Evolutionary conservation across 2,329 filamentous ascomycete genomes (phyloP).

Genomic region (Aspergillus transmontanensis): DNA sequence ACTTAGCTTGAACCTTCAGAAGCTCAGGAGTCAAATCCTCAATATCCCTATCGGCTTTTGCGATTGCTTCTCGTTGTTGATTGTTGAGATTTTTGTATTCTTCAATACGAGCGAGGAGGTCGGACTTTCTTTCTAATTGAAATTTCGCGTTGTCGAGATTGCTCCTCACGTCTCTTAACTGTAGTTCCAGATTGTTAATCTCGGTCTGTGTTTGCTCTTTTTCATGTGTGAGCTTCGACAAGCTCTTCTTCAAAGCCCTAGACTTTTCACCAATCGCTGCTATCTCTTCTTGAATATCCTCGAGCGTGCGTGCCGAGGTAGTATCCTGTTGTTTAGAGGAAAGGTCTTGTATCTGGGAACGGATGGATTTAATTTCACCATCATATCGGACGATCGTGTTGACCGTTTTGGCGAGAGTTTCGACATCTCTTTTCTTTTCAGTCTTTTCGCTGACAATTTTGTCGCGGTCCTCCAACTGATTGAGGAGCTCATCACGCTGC

Average conservation of each 20-base stretch:
- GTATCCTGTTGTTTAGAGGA: constrained; percentile 73
- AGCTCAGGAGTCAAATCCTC: constrained; percentile 75
- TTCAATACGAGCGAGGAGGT: constrained; percentile 70
- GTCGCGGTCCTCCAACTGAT: constrained; percentile 69
- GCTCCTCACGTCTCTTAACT: constrained; percentile 73
- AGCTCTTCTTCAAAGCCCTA: constrained; percentile 62
- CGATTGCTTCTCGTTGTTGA: constrained; percentile 71
- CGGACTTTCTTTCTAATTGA: constrained; percentile 79
- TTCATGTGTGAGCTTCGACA: constrained; percentile 68
- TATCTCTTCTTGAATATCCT: constrained; percentile 81
- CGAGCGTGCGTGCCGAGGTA: constrained; percentile 68
- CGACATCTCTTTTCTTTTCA: constrained; percentile 71
- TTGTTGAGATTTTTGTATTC: constrained; percentile 68
- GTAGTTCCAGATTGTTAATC: constrained; percentile 72
- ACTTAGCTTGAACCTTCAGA: constrained; percentile 71
- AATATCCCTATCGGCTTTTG: constrained; percentile 71
- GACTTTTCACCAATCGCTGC: constrained; percentile 68
- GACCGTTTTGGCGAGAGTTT: constrained; percentile 75
- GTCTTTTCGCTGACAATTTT: constrained; percentile 62
- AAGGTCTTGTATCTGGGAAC: constrained; percentile 73
- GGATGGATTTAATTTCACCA: constrained; percentile 70
- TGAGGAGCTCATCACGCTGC: constrained; percentile 63
- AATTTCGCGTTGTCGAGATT: constrained; percentile 71
- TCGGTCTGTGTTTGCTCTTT: constrained; percentile 70
- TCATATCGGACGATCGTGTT: constrained; percentile 72